Evolutionary conservation across 2,329 filamentous ascomycete genomes (phyloP).

Genomic region (Amesomyces nigricolor): DNA sequence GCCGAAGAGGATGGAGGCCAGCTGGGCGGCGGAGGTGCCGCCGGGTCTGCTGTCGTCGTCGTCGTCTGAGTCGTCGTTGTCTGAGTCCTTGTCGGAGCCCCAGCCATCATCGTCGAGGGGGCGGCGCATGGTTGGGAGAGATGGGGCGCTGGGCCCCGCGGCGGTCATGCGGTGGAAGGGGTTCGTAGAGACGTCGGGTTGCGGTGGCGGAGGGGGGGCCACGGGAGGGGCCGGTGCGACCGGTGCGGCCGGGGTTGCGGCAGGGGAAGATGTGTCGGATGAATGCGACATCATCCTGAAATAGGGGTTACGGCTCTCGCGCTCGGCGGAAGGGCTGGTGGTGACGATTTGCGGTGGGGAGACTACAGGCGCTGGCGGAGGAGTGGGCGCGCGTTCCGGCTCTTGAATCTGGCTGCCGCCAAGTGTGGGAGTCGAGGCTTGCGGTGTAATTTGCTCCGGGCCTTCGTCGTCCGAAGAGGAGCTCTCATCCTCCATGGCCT

Average conservation of each 20-base stretch:
- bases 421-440: slow-evolving; percentile 53
- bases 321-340: slow-evolving; percentile 51
- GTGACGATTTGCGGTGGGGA: slow-evolving; percentile 48
- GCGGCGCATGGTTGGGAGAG: slow-evolving; percentile 49
- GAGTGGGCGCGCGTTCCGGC: slow-evolving; percentile 46
- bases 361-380: slow-evolving; percentile 40
- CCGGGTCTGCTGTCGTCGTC: slow-evolving; percentile 74
- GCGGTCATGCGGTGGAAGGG: slow-evolving; percentile 82
- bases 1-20: slow-evolving; percentile 92
- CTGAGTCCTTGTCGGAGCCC: slow-evolving; percentile 66
- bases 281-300: slow-evolving; percentile 80
- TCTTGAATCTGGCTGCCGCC: slow-evolving; percentile 50
- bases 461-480: slow-evolving; percentile 79
- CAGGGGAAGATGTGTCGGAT: slow-evolving; percentile 45
- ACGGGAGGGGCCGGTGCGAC: slow-evolving; percentile 41
- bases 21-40: slow-evolving; percentile 78
- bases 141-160: slow-evolving; percentile 38
- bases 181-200: slow-evolving; percentile 68
- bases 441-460: slow-evolving; percentile 61
- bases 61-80: slow-evolving; percentile 63
- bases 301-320: slow-evolving; percentile 91
- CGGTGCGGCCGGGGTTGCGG: slow-evolving; percentile 22
- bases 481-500: slow-evolving; percentile 65
- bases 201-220: slow-evolving; percentile 35
- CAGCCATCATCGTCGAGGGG: slow-evolving; percentile 62